phyloP scores from a whole-genome alignment of 768 basidiomycete species.

The Trametopsis cervina region DNA sequence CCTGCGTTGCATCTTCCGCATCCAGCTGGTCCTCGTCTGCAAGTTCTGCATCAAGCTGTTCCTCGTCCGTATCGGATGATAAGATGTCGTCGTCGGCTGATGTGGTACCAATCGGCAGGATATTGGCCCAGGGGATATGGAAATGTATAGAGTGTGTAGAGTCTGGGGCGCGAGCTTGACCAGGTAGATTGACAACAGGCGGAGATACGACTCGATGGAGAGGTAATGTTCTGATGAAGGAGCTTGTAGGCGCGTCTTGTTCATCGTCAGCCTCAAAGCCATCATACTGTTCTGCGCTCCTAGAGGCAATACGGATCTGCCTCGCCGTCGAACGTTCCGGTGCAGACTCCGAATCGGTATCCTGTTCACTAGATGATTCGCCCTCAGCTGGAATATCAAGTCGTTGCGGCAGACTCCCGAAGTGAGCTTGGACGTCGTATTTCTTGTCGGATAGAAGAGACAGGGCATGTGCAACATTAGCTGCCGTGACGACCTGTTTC shows the following conservation, averaged over 20 bases:
- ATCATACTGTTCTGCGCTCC: background rate
- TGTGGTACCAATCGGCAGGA: conserved; percentile 4
- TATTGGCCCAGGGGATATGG: conserved; percentile 17
- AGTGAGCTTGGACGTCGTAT: conserved; percentile 34
- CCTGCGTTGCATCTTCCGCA: conserved; percentile 25
- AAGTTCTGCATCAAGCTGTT: conserved; percentile 32
- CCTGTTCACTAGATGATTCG: conserved; percentile 8
- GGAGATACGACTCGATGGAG: conserved; percentile 27
- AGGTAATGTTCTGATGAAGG: conserved; percentile 10
- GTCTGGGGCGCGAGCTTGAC: conserved; percentile 11
- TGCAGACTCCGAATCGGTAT: background rate
- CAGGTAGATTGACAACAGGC: conserved; percentile 30
- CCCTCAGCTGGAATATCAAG: conserved; percentile 11
- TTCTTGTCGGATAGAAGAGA: conserved; percentile 36
- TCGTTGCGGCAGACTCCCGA: conserved; percentile 26
- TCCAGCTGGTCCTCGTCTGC: conserved; percentile 38
- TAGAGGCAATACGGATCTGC: background rate
- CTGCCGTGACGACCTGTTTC: conserved; percentile 32
- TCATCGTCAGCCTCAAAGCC: conserved; percentile 16
- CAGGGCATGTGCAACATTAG: conserved; percentile 43
- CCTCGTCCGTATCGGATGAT: conserved; percentile 29
- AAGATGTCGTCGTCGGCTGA: conserved; percentile 23
- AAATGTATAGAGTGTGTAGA: conserved; percentile 7
- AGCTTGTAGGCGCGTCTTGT: conserved; percentile 6
- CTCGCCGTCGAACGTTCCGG: conserved; percentile 6